phyloP scores from a whole-genome alignment of 2,329 filamentous ascomycete species.

The Beauveria sp. region DNA sequence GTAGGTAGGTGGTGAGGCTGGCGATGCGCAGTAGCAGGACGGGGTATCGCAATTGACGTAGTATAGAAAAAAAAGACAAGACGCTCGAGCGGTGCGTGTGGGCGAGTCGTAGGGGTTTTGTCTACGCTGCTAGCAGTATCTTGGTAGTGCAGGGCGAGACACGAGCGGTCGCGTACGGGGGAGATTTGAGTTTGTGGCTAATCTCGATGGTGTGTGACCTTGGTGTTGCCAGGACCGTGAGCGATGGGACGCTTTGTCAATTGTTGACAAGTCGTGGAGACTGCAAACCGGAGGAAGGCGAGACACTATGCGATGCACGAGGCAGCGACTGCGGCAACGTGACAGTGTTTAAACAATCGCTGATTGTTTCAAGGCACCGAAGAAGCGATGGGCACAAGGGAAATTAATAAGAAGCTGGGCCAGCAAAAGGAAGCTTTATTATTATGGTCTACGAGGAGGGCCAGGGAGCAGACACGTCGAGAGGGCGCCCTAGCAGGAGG shows the following conservation, averaged over 20 bases:
- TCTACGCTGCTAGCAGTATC: background rate
- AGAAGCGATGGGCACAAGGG: background rate
- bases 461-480: background rate
- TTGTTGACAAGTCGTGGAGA: background rate
- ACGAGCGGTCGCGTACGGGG: constrained; percentile 2
- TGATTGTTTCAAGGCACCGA: background rate
- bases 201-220: background rate
- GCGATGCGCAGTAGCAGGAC: background rate
- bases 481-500: background rate
- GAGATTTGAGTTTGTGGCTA: constrained; percentile 9
- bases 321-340: background rate
- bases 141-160: constrained; percentile 1
- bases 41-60: background rate
- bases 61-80: background rate
- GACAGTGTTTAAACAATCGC: background rate
- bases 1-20: background rate
- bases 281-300: constrained; percentile 2
- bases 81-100: background rate
- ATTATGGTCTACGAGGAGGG: too few relatives aligned
- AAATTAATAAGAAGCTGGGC: constrained; percentile 2
- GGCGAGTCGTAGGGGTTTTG: constrained; percentile 8
- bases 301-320: constrained; percentile 4
- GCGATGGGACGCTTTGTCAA: constrained; percentile 4
- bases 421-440: background rate
- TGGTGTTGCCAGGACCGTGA: background rate